These are phyloP conservation scores for Talaromyces rugulosus DNA, from an alignment of 2,329 filamentous ascomycete species.

Conservation along the genomic window DNA sequence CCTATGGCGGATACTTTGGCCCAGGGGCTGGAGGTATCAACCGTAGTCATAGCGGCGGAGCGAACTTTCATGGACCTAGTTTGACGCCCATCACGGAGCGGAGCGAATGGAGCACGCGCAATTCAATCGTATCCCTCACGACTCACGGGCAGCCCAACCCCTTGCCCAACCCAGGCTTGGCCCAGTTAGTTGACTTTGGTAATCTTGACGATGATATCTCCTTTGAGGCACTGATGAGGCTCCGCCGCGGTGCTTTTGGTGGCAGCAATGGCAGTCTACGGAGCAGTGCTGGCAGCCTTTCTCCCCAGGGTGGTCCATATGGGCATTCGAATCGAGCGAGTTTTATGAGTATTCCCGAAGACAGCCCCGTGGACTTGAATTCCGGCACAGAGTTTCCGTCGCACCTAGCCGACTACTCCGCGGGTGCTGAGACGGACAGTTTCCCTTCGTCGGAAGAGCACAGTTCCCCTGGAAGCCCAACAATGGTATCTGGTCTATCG, in stretches of 20 bases:
- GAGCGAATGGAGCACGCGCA: constrained; percentile 92
- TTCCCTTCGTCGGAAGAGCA: constrained; percentile 8
- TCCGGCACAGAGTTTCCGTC: not conserved
- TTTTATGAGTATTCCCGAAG: constrained; percentile 32
- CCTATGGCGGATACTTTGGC: constrained; percentile 86
- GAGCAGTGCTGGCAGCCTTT: constrained; percentile 45
- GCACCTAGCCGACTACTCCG: constrained; percentile 1
- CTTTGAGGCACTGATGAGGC: constrained; percentile 65
- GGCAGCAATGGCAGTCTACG: constrained; percentile 71
- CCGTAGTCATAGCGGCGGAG: constrained; percentile 68
- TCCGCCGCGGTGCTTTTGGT: constrained; percentile 74
- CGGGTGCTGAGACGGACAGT: not conserved
- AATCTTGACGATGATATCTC: constrained; percentile 66
- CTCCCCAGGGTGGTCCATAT: constrained; percentile 31
- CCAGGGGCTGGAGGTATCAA: constrained; percentile 59
- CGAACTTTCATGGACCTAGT: constrained; percentile 78
- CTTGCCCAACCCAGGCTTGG: constrained; percentile 66
- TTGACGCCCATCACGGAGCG: constrained; percentile 94
- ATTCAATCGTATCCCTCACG: constrained; percentile 75
- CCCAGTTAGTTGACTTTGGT: constrained; percentile 65
- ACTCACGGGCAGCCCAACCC: constrained; percentile 51
- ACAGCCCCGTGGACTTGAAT: constrained; percentile 16
- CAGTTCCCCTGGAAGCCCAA: constrained; percentile 10
- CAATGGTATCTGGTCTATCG: constrained; percentile 8
- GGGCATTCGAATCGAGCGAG: constrained; percentile 30